Base-by-base conservation (phyloP, 345 rosid genomes). In the Kernera saxatilis region DNA sequence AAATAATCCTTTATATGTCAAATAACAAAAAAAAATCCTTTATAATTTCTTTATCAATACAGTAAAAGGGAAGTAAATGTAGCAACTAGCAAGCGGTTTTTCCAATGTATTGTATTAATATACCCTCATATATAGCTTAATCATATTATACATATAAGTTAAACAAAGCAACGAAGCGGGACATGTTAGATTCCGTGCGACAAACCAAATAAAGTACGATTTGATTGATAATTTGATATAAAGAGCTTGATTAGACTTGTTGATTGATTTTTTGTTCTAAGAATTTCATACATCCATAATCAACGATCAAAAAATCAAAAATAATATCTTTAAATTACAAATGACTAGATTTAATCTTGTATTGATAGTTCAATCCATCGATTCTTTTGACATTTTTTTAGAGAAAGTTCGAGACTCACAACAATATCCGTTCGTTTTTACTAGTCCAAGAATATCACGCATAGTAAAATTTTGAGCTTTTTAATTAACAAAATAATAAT, bases 101-200 rank as follows among this genome's bases (percentile, higher is more conserved):
- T 71, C 35, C 66, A 19, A 49, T 44, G n/a, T 32, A 19, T 19
- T 35, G 45, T 43, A 18, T 15, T 51, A 50, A 19, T 50, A 70
- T 17, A 25, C 11, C 22, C 26, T 46, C 27, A 7, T 18, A 35
- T 45, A 23, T 40, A 40, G 62, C 22, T 69, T 55, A 17, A 32
- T 40, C 40, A 40, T 67, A 45, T 18, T 56, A 11, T 17, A 41
- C 19, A 26, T 17, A 11, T 19, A 2, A 33, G 19, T 52, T 54
- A 21, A 33, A 26, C 22, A 48, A 56, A 48, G 52, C 53, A 56
- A 57, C 41, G 29, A 39, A 48, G 61, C 53, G 45, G 56, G 37
- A 17, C 67, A 39, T 39, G 52, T 67, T 65, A 55, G 51, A 73
- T 57, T 73, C 67, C 52, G 29, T 22, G 67, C 41, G 53, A 74